Conservation (phyloP, 495 filamentous ascomycete genomes). For the Margaritispora aquatica region DNA sequence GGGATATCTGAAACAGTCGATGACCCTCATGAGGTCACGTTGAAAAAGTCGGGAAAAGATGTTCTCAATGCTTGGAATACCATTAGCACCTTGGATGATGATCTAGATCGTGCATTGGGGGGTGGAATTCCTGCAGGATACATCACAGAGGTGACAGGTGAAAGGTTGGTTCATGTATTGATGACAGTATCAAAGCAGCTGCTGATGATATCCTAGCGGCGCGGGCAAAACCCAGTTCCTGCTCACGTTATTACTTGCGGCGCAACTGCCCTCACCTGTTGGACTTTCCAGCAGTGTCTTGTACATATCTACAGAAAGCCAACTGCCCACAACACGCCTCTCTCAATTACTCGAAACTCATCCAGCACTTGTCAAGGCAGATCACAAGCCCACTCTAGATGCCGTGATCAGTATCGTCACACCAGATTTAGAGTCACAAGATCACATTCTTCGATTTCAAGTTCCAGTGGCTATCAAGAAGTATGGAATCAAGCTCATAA, state of each 20-base stretch:
- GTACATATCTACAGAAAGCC: slow-evolving; percentile 93
- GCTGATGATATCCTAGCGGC: slow-evolving; percentile 47
- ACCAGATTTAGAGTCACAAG: slow-evolving; percentile 90
- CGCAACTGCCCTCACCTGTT: slow-evolving; percentile 67
- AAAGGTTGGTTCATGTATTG: slow-evolving; percentile 49
- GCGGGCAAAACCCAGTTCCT: slow-evolving; percentile 96
- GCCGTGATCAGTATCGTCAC: slow-evolving; percentile 58
- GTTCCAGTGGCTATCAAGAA: slow-evolving; percentile 75
- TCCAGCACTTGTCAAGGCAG: slow-evolving; percentile 45
- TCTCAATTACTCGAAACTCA: slow-evolving; percentile 67
- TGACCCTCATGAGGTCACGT: background rate
- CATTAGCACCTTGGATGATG: slow-evolving; percentile 76
- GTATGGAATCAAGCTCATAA: slow-evolving; percentile 68
- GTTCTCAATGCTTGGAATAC: slow-evolving; percentile 41
- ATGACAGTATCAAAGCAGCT: background rate
- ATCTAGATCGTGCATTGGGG: slow-evolving; percentile 66
- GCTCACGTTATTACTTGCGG: slow-evolving; percentile 69
- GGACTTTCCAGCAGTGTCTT: slow-evolving; percentile 66
- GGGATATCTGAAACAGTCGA: slow-evolving; percentile 1
- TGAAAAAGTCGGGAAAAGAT: slow-evolving; percentile 34
- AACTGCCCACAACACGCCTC: slow-evolving; percentile 74
- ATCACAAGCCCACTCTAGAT: slow-evolving; percentile 56
- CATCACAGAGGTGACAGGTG: slow-evolving; percentile 86
- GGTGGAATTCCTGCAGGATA: slow-evolving; percentile 83
- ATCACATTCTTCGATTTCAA: slow-evolving; percentile 89